Conservation (phyloP, 345 rosid species). For the Pistacia atlantica region DNA sequence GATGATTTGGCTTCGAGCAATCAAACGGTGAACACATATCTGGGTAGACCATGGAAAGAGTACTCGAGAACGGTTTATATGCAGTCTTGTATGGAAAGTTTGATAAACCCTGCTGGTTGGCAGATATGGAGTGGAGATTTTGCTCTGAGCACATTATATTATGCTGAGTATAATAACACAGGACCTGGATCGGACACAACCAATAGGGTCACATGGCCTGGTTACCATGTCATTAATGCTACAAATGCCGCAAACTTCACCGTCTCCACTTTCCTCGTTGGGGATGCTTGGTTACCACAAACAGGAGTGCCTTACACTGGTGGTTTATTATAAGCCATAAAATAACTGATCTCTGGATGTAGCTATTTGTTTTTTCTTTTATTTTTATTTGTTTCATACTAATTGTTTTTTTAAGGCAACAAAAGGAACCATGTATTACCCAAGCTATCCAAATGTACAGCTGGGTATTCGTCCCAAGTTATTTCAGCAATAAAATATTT, state of each 20-base stretch:
- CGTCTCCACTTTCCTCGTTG: constrained; percentile 56
- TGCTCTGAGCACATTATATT: constrained; percentile 68
- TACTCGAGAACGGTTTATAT: constrained; percentile 73
- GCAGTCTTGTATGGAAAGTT: constrained; percentile 49
- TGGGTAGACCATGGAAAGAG: constrained; percentile 93
- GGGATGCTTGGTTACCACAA: constrained; percentile 67
- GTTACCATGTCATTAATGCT: constrained; percentile 57
- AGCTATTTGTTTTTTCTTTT: constrained; percentile 14
- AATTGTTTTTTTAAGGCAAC: constrained; percentile 5
- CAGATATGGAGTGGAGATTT: constrained; percentile 59
- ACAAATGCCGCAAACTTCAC: constrained; percentile 75
- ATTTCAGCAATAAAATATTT: no score
- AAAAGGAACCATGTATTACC: not conserved
- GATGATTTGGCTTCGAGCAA: constrained; percentile 59
- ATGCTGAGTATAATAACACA: constrained; percentile 65
- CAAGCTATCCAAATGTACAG: constrained; percentile 11
- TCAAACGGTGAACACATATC: constrained; percentile 47
- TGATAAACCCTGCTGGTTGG: constrained; percentile 81
- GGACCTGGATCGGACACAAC: constrained; percentile 70
- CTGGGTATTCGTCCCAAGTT: not conserved
- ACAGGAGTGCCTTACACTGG: constrained; percentile 60
- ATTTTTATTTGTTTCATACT: constrained; percentile 17
- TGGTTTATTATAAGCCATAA: constrained; percentile 30
- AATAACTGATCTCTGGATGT: not conserved
- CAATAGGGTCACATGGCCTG: constrained; percentile 67